Base-by-base conservation (phyloP, 2,329 filamentous ascomycete genomes). In the Aschersonia sp. region DNA sequence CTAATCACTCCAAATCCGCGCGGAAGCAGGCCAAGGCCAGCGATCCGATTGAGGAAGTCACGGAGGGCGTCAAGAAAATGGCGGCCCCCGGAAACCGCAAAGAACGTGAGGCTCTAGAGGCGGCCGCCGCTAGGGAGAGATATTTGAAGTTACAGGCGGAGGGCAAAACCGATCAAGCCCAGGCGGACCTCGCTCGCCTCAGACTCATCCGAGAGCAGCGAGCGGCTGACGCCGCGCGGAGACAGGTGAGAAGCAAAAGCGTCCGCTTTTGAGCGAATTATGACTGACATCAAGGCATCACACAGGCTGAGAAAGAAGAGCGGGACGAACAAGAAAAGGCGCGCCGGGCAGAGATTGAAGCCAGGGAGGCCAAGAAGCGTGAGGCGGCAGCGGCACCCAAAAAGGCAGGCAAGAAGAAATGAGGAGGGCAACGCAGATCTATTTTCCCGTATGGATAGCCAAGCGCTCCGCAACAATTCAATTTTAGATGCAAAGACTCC, bases 91-190 rank as follows among this genome's bases (percentile, higher is more conserved):
- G 57, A 51, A 77, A 66, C 59, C 64, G 74, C 47, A 67, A 76
- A 63, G 73, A 81, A 68, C 63, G 76, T 57, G 76, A 97, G 70
- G 85, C 89, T 2, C 60, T 92, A 35, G 84, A 95, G 68, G 89
- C 89, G 1, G 82, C 84, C 52, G 84, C 90, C 62, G 87, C 87
- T 32, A 89, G 88, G 64, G 89, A 95, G 71, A 77, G 81, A 55
- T 95, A 95, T 61, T 78, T 87, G 72, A 94, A 94, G 68, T 66
- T 95, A 57, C 90, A 95, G 59, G 86, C 88, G 49, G 84, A 88
- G 60, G 90, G 90, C 59, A 97, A 97, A 79, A 97, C 92, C 43
- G 92, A 98, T 51, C 86, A 95, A 73, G 89, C 90, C 44, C 84
- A 87, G 63, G 83, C 86, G 5, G 92, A 98, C 66, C 61, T 97